phyloP scores from a whole-genome alignment of 345 rosid species.

The thale cress (Arabidopsis thaliana) region DNA sequence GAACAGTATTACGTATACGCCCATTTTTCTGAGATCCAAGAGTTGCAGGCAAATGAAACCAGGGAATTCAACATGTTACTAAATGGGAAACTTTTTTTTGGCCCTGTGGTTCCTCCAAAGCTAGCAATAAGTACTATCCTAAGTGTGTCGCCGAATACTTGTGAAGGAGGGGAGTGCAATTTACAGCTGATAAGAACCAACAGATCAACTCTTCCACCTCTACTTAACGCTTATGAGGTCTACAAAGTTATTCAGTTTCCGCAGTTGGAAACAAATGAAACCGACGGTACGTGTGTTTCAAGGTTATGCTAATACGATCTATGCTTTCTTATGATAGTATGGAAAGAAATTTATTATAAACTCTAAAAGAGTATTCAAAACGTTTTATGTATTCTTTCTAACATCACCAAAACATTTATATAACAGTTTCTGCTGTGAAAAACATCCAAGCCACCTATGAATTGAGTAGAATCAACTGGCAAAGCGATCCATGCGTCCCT shows the following conservation, averaged over 20 bases:
- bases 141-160: not conserved
- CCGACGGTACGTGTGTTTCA: constrained; percentile 28
- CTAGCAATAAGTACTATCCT: not conserved
- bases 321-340: not conserved
- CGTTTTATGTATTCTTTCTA: not conserved
- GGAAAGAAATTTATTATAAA: too few relatives aligned
- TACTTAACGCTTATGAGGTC: constrained; percentile 36
- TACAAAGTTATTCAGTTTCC: constrained; percentile 34
- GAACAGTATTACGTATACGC: not conserved
- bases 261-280: constrained; percentile 33
- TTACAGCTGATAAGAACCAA: constrained; percentile 36
- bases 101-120: not conserved
- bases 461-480: constrained; percentile 39
- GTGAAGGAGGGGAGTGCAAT: constrained; percentile 4
- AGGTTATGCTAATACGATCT: not conserved
- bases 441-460: constrained; percentile 20
- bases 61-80: constrained; percentile 28
- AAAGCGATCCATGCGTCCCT: constrained; percentile 44
- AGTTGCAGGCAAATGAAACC: constrained; percentile 10
- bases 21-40: constrained; percentile 41
- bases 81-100: not conserved
- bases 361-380: too few relatives aligned
- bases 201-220: constrained; percentile 44
- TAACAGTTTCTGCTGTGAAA: not conserved
- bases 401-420: not conserved